Evolutionary conservation across 2,329 filamentous ascomycete species (phyloP), one percentile per base, ranked within the genome.

Genomic region (Colletotrichum karsti): DNA sequence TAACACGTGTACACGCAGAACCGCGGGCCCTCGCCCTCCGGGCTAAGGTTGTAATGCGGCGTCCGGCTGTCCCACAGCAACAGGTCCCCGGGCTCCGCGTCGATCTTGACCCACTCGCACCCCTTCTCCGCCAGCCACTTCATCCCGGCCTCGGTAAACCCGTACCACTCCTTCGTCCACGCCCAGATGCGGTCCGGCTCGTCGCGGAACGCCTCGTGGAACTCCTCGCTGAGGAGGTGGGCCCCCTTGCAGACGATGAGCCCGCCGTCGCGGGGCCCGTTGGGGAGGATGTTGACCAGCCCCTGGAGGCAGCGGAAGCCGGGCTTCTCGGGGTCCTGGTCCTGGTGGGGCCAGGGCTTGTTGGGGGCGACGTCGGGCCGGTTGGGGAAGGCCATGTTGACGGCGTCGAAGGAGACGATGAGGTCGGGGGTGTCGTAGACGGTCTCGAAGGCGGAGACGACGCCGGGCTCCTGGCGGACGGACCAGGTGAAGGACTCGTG

Each of bases 31-130:
- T 58, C 58, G 39, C 73, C 72, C 33, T 67, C 61, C 0, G 70
- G 70, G 7, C 58, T 63, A 5, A 51, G 26, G 7, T 62, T 66
- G 33, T 67, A 71, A 24, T 72, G 71, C 37, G 65, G 62, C 28
- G 62, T 65, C 3, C 71, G 67, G 10, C 55, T 71, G 44, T 80
- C 78, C 74, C 79, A 80, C 2, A 80, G 67, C 15, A 80, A 71
- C 10, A 80, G 63, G 46, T 80, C 78, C 1, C 78, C 78, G 0
- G 77, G 77, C 26, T 77, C 77, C 15, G 77, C 77, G 44, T 72
- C 67, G 12, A 80, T 69, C 67, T 79, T 74, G 54, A 65, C 28
- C 65, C 63, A 66, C 30, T 66, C 28, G 63, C 59, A 63, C 8
- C 72, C 73, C 9, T 53, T 48, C 4, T 61, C 68, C n/a, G 28